Evolutionary conservation across 208 protist genomes (phyloP).

Genomic region (Vickermania spadyakhi): DNA sequence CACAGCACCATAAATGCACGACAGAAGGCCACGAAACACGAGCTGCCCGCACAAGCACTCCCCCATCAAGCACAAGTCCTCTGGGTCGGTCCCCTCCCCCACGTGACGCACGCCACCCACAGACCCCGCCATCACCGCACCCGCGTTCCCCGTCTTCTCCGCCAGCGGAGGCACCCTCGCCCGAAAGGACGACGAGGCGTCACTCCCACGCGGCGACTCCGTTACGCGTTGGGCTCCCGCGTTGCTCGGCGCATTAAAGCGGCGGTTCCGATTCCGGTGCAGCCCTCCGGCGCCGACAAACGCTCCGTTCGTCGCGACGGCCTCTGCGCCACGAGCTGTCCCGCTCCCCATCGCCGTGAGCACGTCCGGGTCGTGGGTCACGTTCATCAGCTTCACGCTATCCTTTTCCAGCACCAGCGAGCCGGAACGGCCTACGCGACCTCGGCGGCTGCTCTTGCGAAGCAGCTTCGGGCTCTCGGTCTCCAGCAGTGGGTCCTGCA

Average conservation of each 20-base stretch:
- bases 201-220: neutral
- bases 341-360: neutral
- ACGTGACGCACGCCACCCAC: neutral
- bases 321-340: no score
- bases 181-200: neutral
- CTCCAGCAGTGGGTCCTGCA: no score
- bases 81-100: neutral
- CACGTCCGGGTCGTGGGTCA: neutral
- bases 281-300: no score
- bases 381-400: no score
- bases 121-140: neutral
- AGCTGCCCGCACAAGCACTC: conserved; percentile 46
- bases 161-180: neutral
- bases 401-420: no score
- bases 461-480: no score
- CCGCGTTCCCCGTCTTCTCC: neutral
- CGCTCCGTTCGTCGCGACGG: no score
- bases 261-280: neutral
- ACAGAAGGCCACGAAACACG: conserved; percentile 23
- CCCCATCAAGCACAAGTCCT: conserved; percentile 28
- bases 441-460: no score
- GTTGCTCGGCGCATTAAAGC: neutral
- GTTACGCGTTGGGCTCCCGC: neutral
- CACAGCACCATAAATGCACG: conserved; percentile 69
- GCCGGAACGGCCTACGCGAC: no score